Percentiles rank a stretch among this genome's conserved stretches.
phyloP scores from a whole-genome alignment of 352 stramenopile genomes.

The Phytophthora colocasiae region DNA sequence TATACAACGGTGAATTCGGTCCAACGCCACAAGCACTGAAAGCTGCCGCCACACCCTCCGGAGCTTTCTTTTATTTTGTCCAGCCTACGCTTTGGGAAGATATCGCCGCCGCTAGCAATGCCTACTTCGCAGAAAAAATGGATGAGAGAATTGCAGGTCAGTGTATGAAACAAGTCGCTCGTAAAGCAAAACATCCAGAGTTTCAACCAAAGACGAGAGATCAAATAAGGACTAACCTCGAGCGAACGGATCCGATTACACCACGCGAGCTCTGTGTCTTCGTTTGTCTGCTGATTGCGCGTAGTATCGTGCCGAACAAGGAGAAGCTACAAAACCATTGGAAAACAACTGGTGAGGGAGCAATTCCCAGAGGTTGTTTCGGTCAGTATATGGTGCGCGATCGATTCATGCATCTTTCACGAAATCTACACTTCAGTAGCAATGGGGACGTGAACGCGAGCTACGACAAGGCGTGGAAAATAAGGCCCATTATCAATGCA shows the following conservation, averaged over 20 bases:
- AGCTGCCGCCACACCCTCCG: not conserved
- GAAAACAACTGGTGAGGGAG: slow-evolving; percentile 9
- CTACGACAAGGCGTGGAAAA: slow-evolving; percentile 12
- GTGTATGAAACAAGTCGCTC: slow-evolving; percentile 8
- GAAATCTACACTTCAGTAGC: slow-evolving; percentile 22
- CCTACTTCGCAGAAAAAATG: slow-evolving; percentile 11
- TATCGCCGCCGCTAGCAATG: slow-evolving; percentile 2
- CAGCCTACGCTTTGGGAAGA: slow-evolving; percentile 4
- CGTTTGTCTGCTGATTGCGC: slow-evolving; percentile 6
- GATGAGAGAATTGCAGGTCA: not conserved
- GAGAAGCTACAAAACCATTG: slow-evolving; percentile 13
- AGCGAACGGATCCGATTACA: not conserved
- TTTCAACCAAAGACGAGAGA: not conserved
- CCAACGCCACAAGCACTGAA: not conserved
- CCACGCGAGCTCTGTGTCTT: slow-evolving; percentile 8
- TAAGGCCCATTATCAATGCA: not conserved
- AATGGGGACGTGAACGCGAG: not conserved
- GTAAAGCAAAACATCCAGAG: too few relatives aligned
- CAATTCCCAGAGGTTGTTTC: slow-evolving; percentile 18
- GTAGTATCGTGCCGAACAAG: slow-evolving; percentile 16
- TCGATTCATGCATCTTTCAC: slow-evolving; percentile 14
- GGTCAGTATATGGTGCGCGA: slow-evolving; percentile 14
- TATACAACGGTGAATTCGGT: slow-evolving; percentile 7
- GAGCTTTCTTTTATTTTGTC: slow-evolving; percentile 4
- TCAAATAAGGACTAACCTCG: not conserved